Conservation (phyloP, 2,329 filamentous ascomycete species). For the Nothophaeocryptopus gaeumannii region DNA sequence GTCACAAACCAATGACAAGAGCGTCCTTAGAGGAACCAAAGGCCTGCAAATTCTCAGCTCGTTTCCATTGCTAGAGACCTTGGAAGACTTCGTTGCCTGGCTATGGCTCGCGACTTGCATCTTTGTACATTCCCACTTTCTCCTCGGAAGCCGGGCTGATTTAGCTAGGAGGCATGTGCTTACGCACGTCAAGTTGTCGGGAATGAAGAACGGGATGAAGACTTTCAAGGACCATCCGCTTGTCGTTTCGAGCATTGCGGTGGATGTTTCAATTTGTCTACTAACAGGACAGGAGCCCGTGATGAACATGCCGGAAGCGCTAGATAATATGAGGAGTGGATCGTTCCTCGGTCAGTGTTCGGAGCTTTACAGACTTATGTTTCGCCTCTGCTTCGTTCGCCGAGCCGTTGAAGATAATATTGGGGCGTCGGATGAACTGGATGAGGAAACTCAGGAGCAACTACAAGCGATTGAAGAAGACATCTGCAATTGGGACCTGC, state of each 20-base stretch:
- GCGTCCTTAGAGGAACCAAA: not conserved
- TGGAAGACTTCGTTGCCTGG: conserved; percentile 8
- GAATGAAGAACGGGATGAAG: not conserved
- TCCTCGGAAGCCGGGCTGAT: conserved; percentile 4
- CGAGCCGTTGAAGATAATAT: no score
- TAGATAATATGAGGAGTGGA: not conserved
- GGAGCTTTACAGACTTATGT: not conserved
- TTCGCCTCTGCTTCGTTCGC: not conserved
- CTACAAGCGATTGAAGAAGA: no score
- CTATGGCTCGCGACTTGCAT: conserved; percentile 6
- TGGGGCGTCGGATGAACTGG: no score
- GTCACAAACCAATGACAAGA: not conserved
- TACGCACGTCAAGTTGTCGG: conserved; percentile 1
- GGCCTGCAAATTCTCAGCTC: conserved; percentile 6
- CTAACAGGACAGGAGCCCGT: conserved; percentile 4
- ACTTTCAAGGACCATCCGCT: not conserved
- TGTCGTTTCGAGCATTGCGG: not conserved
- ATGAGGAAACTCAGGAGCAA: no score
- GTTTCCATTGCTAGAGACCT: not conserved
- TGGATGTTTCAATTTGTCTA: conserved; percentile 4
- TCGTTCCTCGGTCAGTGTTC: not conserved
- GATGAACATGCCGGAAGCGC: not conserved
- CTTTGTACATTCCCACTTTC: conserved; percentile 1
- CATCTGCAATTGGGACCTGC: no score
- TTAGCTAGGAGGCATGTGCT: conserved; percentile 4